A percentile compares a stretch with the other conserved stretches of the same genome.
Evolutionary conservation across 208 protist genomes (phyloP).

Genomic region (Acanthamoeba triangularis): DNA sequence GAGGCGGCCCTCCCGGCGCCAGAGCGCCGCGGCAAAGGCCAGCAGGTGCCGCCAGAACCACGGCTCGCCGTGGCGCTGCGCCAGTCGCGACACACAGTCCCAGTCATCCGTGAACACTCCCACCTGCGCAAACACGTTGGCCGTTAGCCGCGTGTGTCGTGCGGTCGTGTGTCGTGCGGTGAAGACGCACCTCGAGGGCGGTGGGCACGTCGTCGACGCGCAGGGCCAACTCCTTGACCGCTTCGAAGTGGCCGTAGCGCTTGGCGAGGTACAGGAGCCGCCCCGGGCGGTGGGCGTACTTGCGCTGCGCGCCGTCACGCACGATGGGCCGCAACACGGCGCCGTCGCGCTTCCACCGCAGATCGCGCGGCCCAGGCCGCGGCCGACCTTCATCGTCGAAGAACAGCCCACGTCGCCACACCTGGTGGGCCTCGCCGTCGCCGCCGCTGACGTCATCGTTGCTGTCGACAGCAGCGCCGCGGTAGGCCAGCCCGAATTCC

Average conservation of each 20-base stretch:
- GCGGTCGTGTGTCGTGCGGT: neutral
- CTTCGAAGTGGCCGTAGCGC: conserved; percentile 17
- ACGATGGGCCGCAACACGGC: neutral
- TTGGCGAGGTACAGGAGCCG: neutral
- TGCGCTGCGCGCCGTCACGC: neutral
- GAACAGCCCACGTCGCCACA: neutral
- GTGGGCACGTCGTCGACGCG: conserved; percentile 19
- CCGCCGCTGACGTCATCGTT: neutral
- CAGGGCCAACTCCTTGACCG: neutral
- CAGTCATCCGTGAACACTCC: conserved; percentile 20
- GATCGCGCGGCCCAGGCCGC: neutral
- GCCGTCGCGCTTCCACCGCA: neutral
- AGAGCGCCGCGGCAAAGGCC: conserved; percentile 2
- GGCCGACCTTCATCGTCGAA: conserved; percentile 11
- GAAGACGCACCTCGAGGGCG: neutral
- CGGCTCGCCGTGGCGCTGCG: neutral
- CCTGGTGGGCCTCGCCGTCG: neutral
- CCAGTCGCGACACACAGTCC: neutral
- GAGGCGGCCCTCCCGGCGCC: conserved; percentile 5
- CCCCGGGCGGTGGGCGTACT: neutral
- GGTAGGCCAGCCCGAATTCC: neutral
- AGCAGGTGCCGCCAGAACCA: neutral
- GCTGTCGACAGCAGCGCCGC: neutral
- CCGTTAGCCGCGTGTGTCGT: no score
- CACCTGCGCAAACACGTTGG: neutral